Conservation (phyloP, 2,329 filamentous ascomycete genomes). For the Mariannaea elegans region DNA sequence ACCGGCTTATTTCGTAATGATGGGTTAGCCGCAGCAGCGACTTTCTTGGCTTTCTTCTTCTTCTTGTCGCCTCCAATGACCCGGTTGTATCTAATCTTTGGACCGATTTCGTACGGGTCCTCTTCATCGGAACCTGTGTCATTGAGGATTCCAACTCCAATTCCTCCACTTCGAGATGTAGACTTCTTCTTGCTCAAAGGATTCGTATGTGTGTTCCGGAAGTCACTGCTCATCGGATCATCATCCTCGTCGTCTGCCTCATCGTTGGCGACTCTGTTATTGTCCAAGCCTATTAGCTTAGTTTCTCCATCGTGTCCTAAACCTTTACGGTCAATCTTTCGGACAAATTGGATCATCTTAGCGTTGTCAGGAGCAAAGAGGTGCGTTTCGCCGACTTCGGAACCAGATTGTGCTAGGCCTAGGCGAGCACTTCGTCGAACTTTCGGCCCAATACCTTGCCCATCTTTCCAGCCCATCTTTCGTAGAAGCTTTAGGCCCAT, state of each 20-base stretch:
- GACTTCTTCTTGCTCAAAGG: slow-evolving; percentile 58
- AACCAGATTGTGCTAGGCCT: slow-evolving; percentile 52
- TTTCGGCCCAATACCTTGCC: slow-evolving; percentile 91
- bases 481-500: slow-evolving; percentile 87
- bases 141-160: slow-evolving; percentile 89
- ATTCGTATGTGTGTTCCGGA: slow-evolving; percentile 28
- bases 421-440: slow-evolving; percentile 78
- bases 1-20: slow-evolving; percentile 73
- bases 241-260: slow-evolving; percentile 58
- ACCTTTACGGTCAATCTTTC: slow-evolving; percentile 75
- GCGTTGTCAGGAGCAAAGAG: slow-evolving; percentile 88
- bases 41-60: slow-evolving; percentile 72
- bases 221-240: slow-evolving; percentile 41
- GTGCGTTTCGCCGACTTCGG: slow-evolving; percentile 61
- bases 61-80: slow-evolving; percentile 84
- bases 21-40: slow-evolving; percentile 66
- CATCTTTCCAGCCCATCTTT: slow-evolving; percentile 95
- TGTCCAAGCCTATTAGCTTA: slow-evolving; percentile 54
- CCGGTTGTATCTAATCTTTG: slow-evolving; percentile 86
- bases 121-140: slow-evolving; percentile 96
- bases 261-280: slow-evolving; percentile 34
- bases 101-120: slow-evolving; percentile 91
- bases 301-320: slow-evolving; percentile 72
- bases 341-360: slow-evolving; percentile 70
- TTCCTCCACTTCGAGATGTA: slow-evolving; percentile 67